phyloP scores from a whole-genome alignment of 2,329 filamentous ascomycete species.

The Cladophialophora carrionii region DNA sequence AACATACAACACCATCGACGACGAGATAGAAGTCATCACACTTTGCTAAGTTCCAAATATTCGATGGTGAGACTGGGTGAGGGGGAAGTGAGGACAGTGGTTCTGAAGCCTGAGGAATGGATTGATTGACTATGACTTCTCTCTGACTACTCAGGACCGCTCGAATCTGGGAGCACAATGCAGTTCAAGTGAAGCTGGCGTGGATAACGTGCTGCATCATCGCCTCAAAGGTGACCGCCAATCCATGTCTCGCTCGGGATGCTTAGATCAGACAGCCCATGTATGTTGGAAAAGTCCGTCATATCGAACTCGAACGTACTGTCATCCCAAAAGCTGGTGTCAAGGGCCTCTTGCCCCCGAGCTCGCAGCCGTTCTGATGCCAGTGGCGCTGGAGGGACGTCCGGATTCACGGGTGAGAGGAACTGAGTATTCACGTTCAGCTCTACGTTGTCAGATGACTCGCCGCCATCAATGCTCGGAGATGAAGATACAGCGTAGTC shows the following conservation, averaged over 20 bases:
- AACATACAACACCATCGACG: not conserved
- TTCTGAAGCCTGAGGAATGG: not conserved
- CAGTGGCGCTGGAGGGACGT: constrained; percentile 10
- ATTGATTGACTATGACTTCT: not conserved
- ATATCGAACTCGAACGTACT: constrained; percentile 30
- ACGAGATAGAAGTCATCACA: not conserved
- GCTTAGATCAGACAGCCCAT: constrained; percentile 23
- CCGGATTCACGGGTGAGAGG: constrained; percentile 30
- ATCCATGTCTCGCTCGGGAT: constrained; percentile 25
- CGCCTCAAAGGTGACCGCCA: constrained; percentile 24
- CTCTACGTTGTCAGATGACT: constrained; percentile 29
- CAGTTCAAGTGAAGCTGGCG: not conserved
- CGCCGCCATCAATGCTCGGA: constrained; percentile 18
- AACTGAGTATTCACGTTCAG: constrained; percentile 35
- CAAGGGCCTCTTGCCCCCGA: not conserved
- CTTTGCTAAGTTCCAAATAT: not conserved
- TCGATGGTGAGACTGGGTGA: not conserved
- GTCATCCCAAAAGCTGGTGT: constrained; percentile 24
- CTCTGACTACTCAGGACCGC: not conserved
- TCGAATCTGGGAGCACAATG: not conserved
- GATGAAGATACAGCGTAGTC: constrained; percentile 35
- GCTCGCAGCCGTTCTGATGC: not conserved
- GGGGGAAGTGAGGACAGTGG: not conserved
- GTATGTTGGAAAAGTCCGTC: constrained; percentile 28
- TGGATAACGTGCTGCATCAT: no score